Percentiles rank a stretch among this genome's conserved stretches.
Evolutionary conservation across 2,329 filamentous ascomycete genomes (phyloP).

Genomic region (Colletotrichum cereale): DNA sequence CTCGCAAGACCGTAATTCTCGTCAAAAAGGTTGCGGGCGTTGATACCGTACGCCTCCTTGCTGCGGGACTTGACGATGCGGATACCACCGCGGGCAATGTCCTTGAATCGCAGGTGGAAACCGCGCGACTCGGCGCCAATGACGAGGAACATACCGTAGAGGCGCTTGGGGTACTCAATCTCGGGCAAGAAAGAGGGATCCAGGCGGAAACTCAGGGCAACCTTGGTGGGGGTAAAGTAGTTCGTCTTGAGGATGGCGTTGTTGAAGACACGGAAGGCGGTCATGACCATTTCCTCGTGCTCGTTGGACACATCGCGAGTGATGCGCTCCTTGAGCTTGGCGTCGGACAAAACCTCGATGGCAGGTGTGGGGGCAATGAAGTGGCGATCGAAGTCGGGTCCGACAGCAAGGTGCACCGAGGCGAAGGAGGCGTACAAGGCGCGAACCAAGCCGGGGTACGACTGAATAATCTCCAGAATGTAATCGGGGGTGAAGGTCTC

Average conservation of each 20-base stretch:
- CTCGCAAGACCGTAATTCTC: constrained; percentile 99
- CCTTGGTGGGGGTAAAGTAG: constrained; percentile 97
- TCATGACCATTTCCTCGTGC: constrained; percentile 98
- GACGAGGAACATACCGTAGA: constrained; percentile 99
- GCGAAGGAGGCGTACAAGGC: constrained; percentile 93
- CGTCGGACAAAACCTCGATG: constrained; percentile 80
- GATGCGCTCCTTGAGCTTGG: constrained; percentile 80
- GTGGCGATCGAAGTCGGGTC: constrained; percentile 63
- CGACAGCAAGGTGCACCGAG: constrained; percentile 78
- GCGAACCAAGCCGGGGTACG: constrained; percentile 88
- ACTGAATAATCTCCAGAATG: constrained; percentile 95
- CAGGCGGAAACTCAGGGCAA: constrained; percentile 95
- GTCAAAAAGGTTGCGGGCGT: constrained; percentile 95
- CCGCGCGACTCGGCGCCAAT: constrained; percentile 97
- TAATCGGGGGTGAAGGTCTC: constrained; percentile 99
- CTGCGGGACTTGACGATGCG: constrained; percentile 98
- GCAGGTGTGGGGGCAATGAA: constrained; percentile 67
- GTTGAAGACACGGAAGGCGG: constrained; percentile 96
- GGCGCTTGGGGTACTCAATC: constrained; percentile 90
- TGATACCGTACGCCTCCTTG: constrained; percentile 95
- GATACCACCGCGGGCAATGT: constrained; percentile 96
- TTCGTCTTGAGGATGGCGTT: constrained; percentile 95
- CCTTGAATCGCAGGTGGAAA: constrained; percentile 97
- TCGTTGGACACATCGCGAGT: constrained; percentile 87
- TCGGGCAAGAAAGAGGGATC: constrained; percentile 90